Evolutionary conservation across 176 grass and related monocot genomes (phyloP).

Genomic region (Triticum dicoccoides): DNA sequence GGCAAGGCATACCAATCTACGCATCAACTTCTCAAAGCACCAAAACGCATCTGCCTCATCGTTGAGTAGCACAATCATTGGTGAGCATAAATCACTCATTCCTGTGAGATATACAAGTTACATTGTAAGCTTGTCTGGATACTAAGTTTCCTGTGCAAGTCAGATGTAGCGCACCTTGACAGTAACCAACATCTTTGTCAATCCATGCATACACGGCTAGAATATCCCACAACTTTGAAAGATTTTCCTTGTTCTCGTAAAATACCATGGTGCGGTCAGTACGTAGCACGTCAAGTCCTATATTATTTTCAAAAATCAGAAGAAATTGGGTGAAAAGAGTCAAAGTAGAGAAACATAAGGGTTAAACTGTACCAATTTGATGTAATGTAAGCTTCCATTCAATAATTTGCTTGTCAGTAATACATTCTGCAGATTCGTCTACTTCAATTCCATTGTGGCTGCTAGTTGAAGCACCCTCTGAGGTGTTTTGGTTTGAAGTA

Average conservation of each 20-base stretch:
- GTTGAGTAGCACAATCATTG: constrained; percentile 88
- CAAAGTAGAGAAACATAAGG: constrained; percentile 23
- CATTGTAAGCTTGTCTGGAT: constrained; percentile 21
- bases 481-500: constrained; percentile 39
- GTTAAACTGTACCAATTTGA: constrained; percentile 76
- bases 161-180: constrained; percentile 70
- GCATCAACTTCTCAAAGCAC: constrained; percentile 98
- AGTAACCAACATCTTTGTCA: constrained; percentile 98
- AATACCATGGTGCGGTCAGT: constrained; percentile 96
- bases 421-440: constrained; percentile 10
- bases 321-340: constrained; percentile 6
- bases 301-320: constrained; percentile 23
- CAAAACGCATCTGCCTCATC: constrained; percentile 99
- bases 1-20: constrained; percentile 73
- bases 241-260: constrained; percentile 96
- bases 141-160: constrained; percentile 10
- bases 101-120: constrained; percentile 56
- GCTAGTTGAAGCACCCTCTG: constrained; percentile 19
- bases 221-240: constrained; percentile 99
- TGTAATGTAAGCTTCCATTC: constrained; percentile 97
- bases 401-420: constrained; percentile 78
- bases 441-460: constrained; percentile 8
- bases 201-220: constrained; percentile 97
- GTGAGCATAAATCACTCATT: constrained; percentile 99
- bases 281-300: constrained; percentile 94